A percentile compares a stretch with the other conserved stretches of the same genome.
Evolutionary conservation across 2,329 filamentous ascomycete species (phyloP).

Genomic region (Podosphaera fusca): DNA sequence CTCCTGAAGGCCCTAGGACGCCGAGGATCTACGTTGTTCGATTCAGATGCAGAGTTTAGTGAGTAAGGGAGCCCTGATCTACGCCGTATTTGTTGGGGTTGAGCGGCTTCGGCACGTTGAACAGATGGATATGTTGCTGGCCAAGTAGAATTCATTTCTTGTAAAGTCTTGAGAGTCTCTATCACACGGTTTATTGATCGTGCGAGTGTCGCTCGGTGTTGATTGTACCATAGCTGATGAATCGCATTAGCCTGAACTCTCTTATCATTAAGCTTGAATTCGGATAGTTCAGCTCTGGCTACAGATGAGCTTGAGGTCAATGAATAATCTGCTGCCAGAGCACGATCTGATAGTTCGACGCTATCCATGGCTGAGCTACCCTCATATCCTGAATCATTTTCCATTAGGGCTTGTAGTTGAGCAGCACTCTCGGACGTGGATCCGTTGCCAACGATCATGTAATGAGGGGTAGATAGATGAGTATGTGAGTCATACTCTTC

Average conservation of each 20-base stretch:
- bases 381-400: constrained; percentile 80
- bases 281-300: constrained; percentile 19
- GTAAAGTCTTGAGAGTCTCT: constrained; percentile 60
- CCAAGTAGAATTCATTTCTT: constrained; percentile 78
- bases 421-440: constrained; percentile 62
- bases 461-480: constrained; percentile 24
- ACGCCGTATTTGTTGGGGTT: constrained; percentile 24
- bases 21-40: constrained; percentile 3
- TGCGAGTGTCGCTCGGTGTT: constrained; percentile 68
- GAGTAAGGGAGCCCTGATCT: constrained; percentile 41
- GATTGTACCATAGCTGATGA: constrained; percentile 85
- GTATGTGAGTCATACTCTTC: constrained; percentile 5
- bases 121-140: constrained; percentile 86
- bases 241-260: constrained; percentile 58
- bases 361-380: constrained; percentile 50
- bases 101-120: constrained; percentile 30
- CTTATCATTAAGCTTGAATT: constrained; percentile 29
- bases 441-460: constrained; percentile 74
- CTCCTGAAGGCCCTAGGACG: constrained; percentile 35
- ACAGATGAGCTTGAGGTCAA: constrained; percentile 15
- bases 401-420: constrained; percentile 57
- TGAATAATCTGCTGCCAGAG: constrained; percentile 23
- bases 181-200: constrained; percentile 72
- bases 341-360: constrained; percentile 22
- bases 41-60: constrained; percentile 13